A percentile compares a stretch with the other conserved stretches of the same genome.
Evolutionary conservation across 441 rosid genomes (phyloP).

Genomic region (Flueggea neowawraea): DNA sequence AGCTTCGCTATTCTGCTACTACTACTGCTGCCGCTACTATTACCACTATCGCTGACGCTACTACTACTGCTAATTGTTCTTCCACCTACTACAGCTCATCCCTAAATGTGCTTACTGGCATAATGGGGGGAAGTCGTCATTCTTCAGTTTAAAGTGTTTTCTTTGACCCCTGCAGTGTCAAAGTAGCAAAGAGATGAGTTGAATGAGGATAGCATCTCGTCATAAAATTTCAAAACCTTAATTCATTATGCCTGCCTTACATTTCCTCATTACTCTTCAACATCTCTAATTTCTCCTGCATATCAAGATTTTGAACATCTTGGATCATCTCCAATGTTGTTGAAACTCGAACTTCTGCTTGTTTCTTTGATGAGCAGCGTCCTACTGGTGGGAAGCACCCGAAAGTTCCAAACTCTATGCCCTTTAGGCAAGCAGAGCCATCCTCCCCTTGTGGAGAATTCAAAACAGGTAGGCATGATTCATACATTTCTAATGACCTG

Average conservation of each 20-base stretch:
- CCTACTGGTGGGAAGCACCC: slow-evolving; percentile 7
- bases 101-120: slow-evolving; percentile 4
- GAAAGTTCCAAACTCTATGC: slow-evolving; percentile 26
- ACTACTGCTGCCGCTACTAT: not conserved
- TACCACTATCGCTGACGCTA: not conserved
- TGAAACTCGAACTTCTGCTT: slow-evolving; percentile 18
- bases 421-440: not conserved
- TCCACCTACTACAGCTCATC: not conserved
- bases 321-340: slow-evolving; percentile 14
- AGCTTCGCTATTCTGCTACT: no score
- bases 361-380: slow-evolving; percentile 15
- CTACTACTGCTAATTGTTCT: not conserved
- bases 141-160: slow-evolving; percentile 18
- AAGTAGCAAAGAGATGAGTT: slow-evolving; percentile 3
- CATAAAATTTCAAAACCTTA: not conserved
- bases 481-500: slow-evolving; percentile 13
- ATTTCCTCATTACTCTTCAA: slow-evolving; percentile 19
- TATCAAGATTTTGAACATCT: slow-evolving; percentile 5
- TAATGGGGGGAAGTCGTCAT: slow-evolving; percentile 37
- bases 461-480: slow-evolving; percentile 18
- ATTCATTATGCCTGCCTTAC: slow-evolving; percentile 17
- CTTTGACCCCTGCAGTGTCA: slow-evolving; percentile 20
- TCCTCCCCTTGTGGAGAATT: slow-evolving; percentile 14
- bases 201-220: not conserved
- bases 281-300: slow-evolving; percentile 15